Percentiles rank a stretch among this genome's conserved stretches.
phyloP scores from a whole-genome alignment of 1,284 basidiomycete species.

The Crepidotus sp. region DNA sequence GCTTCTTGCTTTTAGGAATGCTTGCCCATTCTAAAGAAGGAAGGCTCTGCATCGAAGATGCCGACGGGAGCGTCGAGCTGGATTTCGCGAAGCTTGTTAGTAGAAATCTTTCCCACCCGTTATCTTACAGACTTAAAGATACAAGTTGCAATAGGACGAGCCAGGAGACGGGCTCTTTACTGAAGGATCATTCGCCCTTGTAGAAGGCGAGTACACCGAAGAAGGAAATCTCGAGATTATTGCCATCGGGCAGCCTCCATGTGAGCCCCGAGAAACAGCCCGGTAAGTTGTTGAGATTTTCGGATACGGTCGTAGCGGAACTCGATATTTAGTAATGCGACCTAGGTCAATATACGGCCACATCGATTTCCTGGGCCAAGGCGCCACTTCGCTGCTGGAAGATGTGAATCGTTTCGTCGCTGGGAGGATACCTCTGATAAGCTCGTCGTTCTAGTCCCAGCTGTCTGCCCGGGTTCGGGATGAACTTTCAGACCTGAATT shows the following conservation, averaged over 20 bases:
- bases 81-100: slow-evolving; percentile 84
- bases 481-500: slow-evolving; percentile 71
- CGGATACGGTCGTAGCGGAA: neutral
- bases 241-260: slow-evolving; percentile 96
- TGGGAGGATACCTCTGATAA: slow-evolving; percentile 1
- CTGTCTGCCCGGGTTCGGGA: slow-evolving; percentile 51
- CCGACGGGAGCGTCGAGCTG: slow-evolving; percentile 84
- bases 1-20: slow-evolving; percentile 93
- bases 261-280: slow-evolving; percentile 76
- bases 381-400: slow-evolving; percentile 85
- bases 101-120: slow-evolving; percentile 11
- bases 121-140: slow-evolving; percentile 15
- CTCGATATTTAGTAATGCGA: neutral
- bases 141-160: slow-evolving; percentile 49
- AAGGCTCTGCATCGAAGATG: slow-evolving; percentile 84
- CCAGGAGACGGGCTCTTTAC: slow-evolving; percentile 97
- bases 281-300: slow-evolving; percentile 42
- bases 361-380: slow-evolving; percentile 90
- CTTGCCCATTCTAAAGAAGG: slow-evolving; percentile 86
- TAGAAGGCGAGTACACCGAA: slow-evolving; percentile 95
- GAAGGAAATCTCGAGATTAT: slow-evolving; percentile 84
- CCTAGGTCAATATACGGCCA: slow-evolving; percentile 83
- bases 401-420: slow-evolving; percentile 52
- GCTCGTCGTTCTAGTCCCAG: slow-evolving; percentile 39
- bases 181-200: slow-evolving; percentile 89